Evolutionary conservation across 768 basidiomycete genomes (phyloP).

Genomic region (Solioccasus polychromus): DNA sequence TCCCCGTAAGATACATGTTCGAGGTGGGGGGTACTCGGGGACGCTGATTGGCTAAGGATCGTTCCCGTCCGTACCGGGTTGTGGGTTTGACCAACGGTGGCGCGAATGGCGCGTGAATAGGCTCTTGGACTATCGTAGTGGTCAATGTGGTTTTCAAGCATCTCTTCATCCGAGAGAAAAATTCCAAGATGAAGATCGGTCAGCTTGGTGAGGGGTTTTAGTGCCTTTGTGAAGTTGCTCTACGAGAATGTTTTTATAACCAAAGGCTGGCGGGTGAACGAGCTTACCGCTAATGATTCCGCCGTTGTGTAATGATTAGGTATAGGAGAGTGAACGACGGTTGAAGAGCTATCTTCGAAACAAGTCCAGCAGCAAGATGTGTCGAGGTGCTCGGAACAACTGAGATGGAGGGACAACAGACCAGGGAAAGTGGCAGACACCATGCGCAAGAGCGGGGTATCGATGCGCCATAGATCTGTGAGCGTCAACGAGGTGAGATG

Average conservation of each 20-base stretch:
- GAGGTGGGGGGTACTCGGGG: background rate
- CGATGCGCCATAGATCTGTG: constrained; percentile 56
- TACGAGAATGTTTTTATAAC: constrained; percentile 21
- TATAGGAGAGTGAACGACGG: constrained; percentile 60
- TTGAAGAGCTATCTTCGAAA: constrained; percentile 57
- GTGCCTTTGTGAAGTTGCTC: constrained; percentile 42
- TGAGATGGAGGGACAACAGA: constrained; percentile 50
- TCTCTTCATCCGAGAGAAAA: constrained; percentile 54
- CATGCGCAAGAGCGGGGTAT: constrained; percentile 43
- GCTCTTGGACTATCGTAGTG: constrained; percentile 25
- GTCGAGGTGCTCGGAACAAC: constrained; percentile 58
- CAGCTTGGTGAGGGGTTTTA: constrained; percentile 46
- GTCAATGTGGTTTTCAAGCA: constrained; percentile 45
- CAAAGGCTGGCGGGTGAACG: background rate
- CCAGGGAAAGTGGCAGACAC: constrained; percentile 46
- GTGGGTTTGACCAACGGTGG: constrained; percentile 7
- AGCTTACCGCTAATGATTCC: constrained; percentile 51
- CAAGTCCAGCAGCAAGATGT: constrained; percentile 60
- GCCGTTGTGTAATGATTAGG: constrained; percentile 46
- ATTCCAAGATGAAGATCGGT: constrained; percentile 56
- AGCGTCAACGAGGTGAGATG: constrained; percentile 49
- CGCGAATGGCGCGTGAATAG: constrained; percentile 18
- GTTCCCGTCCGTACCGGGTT: constrained; percentile 2
- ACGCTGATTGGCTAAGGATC: constrained; percentile 26
- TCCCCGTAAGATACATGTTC: constrained; percentile 22